Conservation (phyloP, 306 rosid genomes). For the Citrullus mucosospermus region DNA sequence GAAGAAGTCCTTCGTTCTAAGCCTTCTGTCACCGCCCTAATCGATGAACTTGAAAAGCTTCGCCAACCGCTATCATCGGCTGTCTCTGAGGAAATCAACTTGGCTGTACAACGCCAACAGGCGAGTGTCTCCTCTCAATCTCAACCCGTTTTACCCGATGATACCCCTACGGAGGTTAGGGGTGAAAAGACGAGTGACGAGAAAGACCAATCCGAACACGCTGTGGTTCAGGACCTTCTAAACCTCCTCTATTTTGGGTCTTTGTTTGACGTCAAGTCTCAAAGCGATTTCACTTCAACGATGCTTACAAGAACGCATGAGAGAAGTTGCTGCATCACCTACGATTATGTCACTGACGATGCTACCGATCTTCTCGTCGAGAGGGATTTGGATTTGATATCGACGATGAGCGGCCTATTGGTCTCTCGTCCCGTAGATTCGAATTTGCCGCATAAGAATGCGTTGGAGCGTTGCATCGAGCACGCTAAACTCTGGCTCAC, state of each 20-base stretch:
- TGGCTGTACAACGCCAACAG: slow-evolving; percentile 27
- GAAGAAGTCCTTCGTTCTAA: slow-evolving; percentile 78
- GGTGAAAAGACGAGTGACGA: neutral
- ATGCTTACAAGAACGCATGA: slow-evolving; percentile 84
- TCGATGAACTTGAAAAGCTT: slow-evolving; percentile 92
- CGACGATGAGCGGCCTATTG: slow-evolving; percentile 46
- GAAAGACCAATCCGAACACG: slow-evolving; percentile 11
- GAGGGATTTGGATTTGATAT: slow-evolving; percentile 72
- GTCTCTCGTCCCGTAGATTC: slow-evolving; percentile 74
- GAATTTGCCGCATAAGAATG: slow-evolving; percentile 71
- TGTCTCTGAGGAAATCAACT: slow-evolving; percentile 48
- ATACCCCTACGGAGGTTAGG: neutral
- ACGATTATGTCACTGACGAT: slow-evolving; percentile 89
- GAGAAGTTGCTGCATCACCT: slow-evolving; percentile 87
- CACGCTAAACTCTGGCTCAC: slow-evolving; percentile 85
- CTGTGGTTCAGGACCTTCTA: slow-evolving; percentile 53
- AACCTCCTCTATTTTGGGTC: slow-evolving; percentile 84
- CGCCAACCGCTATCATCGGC: slow-evolving; percentile 71
- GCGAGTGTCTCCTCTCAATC: slow-evolving; percentile 13
- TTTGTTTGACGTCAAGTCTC: slow-evolving; percentile 73
- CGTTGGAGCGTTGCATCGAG: slow-evolving; percentile 65
- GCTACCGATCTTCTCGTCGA: slow-evolving; percentile 88
- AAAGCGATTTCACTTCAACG: slow-evolving; percentile 71
- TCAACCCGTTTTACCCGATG: neutral
- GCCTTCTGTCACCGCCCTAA: slow-evolving; percentile 31